These are phyloP conservation scores for Mycosarcoma maydis DNA, from an alignment of 1,284 basidiomycete species.

Conservation along the genomic window DNA sequence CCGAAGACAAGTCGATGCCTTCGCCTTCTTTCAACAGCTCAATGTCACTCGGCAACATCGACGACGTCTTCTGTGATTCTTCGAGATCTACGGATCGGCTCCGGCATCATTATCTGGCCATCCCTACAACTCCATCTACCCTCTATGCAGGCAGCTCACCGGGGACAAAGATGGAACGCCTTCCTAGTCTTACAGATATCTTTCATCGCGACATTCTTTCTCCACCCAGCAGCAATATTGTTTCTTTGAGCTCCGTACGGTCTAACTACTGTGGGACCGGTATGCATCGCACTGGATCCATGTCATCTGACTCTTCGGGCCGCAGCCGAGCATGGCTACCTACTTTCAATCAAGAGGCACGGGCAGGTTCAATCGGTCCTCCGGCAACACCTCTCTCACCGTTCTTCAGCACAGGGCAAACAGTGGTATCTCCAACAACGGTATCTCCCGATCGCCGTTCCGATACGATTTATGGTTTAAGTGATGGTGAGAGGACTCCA, in stretches of 20 bases:
- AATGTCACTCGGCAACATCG: slow-evolving; percentile 32
- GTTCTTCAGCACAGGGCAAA: slow-evolving; percentile 9
- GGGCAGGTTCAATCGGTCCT: slow-evolving; percentile 18
- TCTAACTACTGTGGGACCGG: slow-evolving; percentile 11
- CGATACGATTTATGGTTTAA: not conserved
- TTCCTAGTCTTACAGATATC: slow-evolving; percentile 34
- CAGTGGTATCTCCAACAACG: slow-evolving; percentile 12
- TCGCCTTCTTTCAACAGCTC: slow-evolving; percentile 51
- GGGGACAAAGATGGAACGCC: slow-evolving; percentile 13
- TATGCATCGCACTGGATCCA: slow-evolving; percentile 23
- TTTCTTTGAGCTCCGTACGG: slow-evolving; percentile 1
- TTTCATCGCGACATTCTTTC: slow-evolving; percentile 41
- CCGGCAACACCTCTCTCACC: slow-evolving; percentile 37
- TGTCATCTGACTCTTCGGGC: slow-evolving; percentile 24
- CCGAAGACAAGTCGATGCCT: slow-evolving; percentile 40
- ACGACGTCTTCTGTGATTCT: slow-evolving; percentile 43
- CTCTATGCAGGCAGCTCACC: slow-evolving; percentile 25
- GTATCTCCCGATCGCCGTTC: slow-evolving; percentile 1
- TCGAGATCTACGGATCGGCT: slow-evolving; percentile 26
- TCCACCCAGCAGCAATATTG: slow-evolving; percentile 20
- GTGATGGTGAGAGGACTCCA: slow-evolving; percentile 30
- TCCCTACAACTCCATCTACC: slow-evolving; percentile 30
- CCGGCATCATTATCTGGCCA: slow-evolving; percentile 26
- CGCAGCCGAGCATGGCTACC: slow-evolving; percentile 16
- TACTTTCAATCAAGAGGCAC: slow-evolving; percentile 12